Percentiles rank a stretch among this genome's conserved stretches.
These are phyloP conservation scores for Daldinia sp. DNA, from an alignment of 2,329 filamentous ascomycete species.

Conservation along the genomic window DNA sequence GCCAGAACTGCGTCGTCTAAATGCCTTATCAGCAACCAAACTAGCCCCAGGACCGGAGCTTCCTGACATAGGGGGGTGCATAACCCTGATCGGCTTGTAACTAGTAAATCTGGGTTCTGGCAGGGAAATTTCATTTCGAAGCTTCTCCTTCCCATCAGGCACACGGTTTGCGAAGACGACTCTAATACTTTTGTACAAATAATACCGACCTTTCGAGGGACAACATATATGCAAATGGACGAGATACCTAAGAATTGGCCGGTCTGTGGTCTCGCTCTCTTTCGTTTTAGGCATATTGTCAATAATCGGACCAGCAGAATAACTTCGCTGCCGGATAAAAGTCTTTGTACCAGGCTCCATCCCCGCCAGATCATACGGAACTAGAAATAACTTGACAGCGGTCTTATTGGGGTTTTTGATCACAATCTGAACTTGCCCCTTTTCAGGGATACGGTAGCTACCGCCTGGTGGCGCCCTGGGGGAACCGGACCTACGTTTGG, in stretches of 20 bases:
- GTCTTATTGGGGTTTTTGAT: constrained; percentile 99
- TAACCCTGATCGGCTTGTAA: constrained; percentile 75
- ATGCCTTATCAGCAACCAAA: constrained; percentile 67
- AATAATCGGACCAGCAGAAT: constrained; percentile 85
- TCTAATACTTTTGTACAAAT: constrained; percentile 88
- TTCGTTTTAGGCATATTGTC: constrained; percentile 62
- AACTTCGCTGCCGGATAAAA: constrained; percentile 92
- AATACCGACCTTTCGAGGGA: constrained; percentile 82
- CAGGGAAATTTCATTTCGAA: constrained; percentile 87
- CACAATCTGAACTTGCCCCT: constrained; percentile 94
- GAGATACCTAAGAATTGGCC: constrained; percentile 85
- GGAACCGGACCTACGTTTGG: constrained; percentile 64
- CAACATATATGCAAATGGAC: constrained; percentile 94
- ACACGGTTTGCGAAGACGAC: constrained; percentile 97
- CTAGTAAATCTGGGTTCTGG: constrained; percentile 87
- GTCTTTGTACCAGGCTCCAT: constrained; percentile 97
- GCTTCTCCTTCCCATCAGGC: constrained; percentile 91
- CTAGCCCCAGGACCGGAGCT: constrained; percentile 56
- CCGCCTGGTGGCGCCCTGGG: constrained; percentile 81
- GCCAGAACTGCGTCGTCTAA: constrained; percentile 65
- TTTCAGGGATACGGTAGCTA: constrained; percentile 91
- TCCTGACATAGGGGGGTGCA: constrained; percentile 52
- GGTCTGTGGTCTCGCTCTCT: constrained; percentile 51
- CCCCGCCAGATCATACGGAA: constrained; percentile 89
- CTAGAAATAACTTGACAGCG: constrained; percentile 92